Conservation (phyloP, 352 stramenopile genomes). For the Phytopythium helicoides region DNA sequence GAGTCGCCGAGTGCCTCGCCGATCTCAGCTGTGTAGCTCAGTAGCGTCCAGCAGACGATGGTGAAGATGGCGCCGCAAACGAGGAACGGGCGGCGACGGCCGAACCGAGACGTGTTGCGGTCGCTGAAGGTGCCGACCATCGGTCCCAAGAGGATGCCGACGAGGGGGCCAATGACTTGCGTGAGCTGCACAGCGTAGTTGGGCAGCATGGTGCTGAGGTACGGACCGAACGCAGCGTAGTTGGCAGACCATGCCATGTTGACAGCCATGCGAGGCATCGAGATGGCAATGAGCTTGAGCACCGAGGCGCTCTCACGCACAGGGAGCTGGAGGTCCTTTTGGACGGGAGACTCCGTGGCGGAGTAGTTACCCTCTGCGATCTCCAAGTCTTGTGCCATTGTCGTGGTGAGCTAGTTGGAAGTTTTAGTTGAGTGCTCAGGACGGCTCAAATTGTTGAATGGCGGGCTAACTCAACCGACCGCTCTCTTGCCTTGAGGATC, state of each 20-base stretch:
- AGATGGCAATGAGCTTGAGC: conserved; percentile 4
- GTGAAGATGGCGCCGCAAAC: conserved; percentile 20
- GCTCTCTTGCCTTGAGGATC: too few species aligned
- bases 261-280: conserved; percentile 17
- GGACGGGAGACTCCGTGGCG: not conserved
- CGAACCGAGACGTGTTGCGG: conserved; percentile 28
- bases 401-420: too few species aligned
- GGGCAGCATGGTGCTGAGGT: conserved; percentile 21
- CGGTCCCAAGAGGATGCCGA: conserved; percentile 21
- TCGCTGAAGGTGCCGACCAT: conserved; percentile 33
- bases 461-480: too few species aligned
- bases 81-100: conserved; percentile 37
- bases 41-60: conserved; percentile 31
- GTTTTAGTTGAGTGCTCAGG: not conserved
- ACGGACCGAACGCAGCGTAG: conserved; percentile 24
- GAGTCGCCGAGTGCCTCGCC: conserved; percentile 18
- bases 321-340: not conserved
- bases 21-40: conserved; percentile 32
- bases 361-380: not conserved
- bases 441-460: not conserved
- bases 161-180: conserved; percentile 21
- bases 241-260: conserved; percentile 16
- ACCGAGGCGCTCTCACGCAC: not conserved
- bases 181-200: conserved; percentile 20
- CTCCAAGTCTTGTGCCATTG: not conserved